phyloP scores from a whole-genome alignment of 805 yeast species.

The Kuraishia hungarica region DNA sequence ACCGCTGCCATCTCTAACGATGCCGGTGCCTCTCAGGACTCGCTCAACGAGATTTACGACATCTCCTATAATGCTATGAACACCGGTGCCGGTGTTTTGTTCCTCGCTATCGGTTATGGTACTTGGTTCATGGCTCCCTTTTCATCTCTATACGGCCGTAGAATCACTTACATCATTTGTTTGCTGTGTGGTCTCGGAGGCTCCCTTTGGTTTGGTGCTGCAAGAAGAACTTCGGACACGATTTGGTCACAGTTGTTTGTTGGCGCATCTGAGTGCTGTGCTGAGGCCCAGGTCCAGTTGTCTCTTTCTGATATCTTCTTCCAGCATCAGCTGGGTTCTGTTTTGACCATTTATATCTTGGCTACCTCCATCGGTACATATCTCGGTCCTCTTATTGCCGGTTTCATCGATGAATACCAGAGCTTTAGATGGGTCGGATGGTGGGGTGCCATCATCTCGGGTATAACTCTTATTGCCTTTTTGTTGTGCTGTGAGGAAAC shows the following conservation, averaged over 20 bases:
- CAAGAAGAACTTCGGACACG: slow-evolving; percentile 27
- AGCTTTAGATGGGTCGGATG: slow-evolving; percentile 76
- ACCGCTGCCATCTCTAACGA: slow-evolving; percentile 43
- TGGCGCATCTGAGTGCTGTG: slow-evolving; percentile 37
- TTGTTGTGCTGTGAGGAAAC: slow-evolving; percentile 67
- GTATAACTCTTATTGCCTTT: slow-evolving; percentile 41
- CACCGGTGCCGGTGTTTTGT: slow-evolving; percentile 40
- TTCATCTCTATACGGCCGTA: slow-evolving; percentile 35
- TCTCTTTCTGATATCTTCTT: slow-evolving; percentile 36
- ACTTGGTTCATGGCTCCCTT: slow-evolving; percentile 37
- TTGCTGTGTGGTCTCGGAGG: slow-evolving; percentile 30
- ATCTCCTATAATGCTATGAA: slow-evolving; percentile 38
- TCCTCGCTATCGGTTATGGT: slow-evolving; percentile 33
- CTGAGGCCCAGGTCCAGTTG: slow-evolving; percentile 38
- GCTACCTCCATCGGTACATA: slow-evolving; percentile 42
- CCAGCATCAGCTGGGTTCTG: slow-evolving; percentile 41
- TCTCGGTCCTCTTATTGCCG: slow-evolving; percentile 42
- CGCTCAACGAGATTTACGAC: slow-evolving; percentile 31
- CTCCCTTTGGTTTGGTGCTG: slow-evolving; percentile 34
- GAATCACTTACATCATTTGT: slow-evolving; percentile 32
- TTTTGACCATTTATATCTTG: slow-evolving; percentile 36
- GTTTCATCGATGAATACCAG: slow-evolving; percentile 43
- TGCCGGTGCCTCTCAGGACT: slow-evolving; percentile 39
- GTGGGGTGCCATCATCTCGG: slow-evolving; percentile 56
- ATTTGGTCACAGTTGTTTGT: slow-evolving; percentile 38